Percentiles rank a stretch among this genome's conserved stretches.
Conservation (phyloP, 768 basidiomycete genomes). For the Leccinum subgranulosum region DNA sequence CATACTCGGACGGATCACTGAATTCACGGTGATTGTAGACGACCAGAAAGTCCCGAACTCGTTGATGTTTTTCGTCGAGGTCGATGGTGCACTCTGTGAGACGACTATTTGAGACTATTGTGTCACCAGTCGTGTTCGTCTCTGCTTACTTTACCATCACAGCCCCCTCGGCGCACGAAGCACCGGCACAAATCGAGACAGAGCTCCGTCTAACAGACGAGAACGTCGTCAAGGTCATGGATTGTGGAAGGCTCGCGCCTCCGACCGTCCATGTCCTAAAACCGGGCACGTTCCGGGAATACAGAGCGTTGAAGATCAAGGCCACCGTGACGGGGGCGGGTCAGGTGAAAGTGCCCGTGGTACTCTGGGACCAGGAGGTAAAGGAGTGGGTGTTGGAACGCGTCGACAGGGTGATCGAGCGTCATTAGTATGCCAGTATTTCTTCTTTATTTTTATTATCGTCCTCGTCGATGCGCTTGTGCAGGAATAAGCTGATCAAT, state of each 20-base stretch:
- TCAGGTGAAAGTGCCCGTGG: constrained; percentile 18
- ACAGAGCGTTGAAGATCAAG: constrained; percentile 6
- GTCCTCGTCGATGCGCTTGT: too few species aligned
- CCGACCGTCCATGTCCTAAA: constrained; percentile 14
- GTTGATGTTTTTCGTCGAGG: constrained; percentile 11
- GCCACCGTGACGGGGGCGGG: constrained; percentile 7
- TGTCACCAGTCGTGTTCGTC: neutral
- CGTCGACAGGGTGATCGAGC: neutral
- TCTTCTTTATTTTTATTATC: neutral
- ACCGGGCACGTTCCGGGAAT: constrained; percentile 20
- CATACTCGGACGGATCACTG: constrained; percentile 6
- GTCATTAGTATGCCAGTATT: neutral
- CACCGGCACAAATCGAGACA: constrained; percentile 1
- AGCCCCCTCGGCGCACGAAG: constrained; percentile 1
- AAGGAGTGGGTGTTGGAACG: constrained; percentile 15
- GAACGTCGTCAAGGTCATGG: neutral
- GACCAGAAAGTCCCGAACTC: constrained; percentile 1
- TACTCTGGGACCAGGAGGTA: constrained; percentile 13
- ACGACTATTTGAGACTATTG: too few species aligned
- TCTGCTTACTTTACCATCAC: neutral
- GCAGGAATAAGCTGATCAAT: too few species aligned
- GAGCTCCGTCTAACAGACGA: constrained; percentile 7
- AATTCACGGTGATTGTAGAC: constrained; percentile 21
- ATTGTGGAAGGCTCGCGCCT: neutral
- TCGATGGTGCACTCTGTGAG: constrained; percentile 8